Base-by-base conservation (phyloP, 225 moss, liverwort and hornwort genomes). In the Asterella californica region DNA sequence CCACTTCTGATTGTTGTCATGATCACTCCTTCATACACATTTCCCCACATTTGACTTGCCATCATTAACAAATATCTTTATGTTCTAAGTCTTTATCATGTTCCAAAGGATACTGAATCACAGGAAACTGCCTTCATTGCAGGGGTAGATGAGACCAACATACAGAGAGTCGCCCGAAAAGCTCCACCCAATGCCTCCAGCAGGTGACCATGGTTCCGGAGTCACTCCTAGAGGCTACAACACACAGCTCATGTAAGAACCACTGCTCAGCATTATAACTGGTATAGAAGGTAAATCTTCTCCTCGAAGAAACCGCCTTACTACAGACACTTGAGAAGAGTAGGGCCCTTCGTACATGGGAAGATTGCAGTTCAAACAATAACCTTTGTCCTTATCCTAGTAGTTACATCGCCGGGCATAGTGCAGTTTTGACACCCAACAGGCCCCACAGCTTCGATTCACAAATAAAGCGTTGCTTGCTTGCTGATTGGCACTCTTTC, bases 101-200 rank as follows among this genome's bases (percentile, higher is more conserved):
- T 30, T 36, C 24, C 60, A 76, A 22, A 61, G 34, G 45, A 42
- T 37, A 77, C 3, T 45, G 76, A 61, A 21, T 33, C 42, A 22
- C n/a, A 37, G 3, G 54, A 62, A 60, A 38, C n/a, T 45, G 21
- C 62, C 7, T 47, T n/a, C n/a, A 15, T 15, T 78, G 67, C 66
- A 46, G 45, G 38, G 48, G 32, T 65, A 9, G 65, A 49, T 18
- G 22, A 30, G 14, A 42, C 2, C 1, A 69, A 45, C 79, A 70
- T 79, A 92, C 92, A 85, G 65, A 74, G 82, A 81, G 72, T 91
- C 91, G 75, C 80, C 83, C 74, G 86, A 88, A 78, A 87, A 90
- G 77, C 79, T 67, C 80, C 87, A 70, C 59, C 85, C 78, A 72
- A 87, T 63, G 79, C 81, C 76, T 84, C 76, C 79, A 81, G 90